Percentiles rank a stretch among this genome's conserved stretches.
phyloP scores from a whole-genome alignment of 306 rosid genomes.

The Vigna unguiculata region DNA sequence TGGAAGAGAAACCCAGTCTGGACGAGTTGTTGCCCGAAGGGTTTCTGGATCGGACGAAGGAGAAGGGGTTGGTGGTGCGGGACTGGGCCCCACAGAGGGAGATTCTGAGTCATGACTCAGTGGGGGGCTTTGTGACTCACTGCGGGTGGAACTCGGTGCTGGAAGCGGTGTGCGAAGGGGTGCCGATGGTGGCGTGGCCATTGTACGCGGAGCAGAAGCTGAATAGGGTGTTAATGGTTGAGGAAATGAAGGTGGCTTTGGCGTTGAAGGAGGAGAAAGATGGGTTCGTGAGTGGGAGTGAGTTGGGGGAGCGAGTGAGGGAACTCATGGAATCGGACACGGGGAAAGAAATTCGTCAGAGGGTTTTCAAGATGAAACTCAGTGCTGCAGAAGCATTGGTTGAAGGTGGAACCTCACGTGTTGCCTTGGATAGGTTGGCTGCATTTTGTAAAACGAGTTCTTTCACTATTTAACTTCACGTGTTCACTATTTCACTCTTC shows the following conservation, averaged over 20 bases:
- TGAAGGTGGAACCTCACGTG: conserved; percentile 36
- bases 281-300: conserved; percentile 50
- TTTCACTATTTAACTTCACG: not conserved
- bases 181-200: conserved; percentile 62
- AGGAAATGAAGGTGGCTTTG: conserved; percentile 62
- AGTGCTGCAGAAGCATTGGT: conserved; percentile 20
- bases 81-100: conserved; percentile 68
- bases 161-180: conserved; percentile 54
- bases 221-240: conserved; percentile 51
- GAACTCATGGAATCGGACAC: conserved; percentile 39
- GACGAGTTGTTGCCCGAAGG: conserved; percentile 58
- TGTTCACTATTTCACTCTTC: too few species aligned
- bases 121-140: conserved; percentile 79
- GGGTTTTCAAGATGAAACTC: conserved; percentile 25
- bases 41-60: conserved; percentile 55
- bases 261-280: conserved; percentile 40
- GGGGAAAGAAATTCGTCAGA: conserved; percentile 39
- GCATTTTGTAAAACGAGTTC: not conserved
- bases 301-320: conserved; percentile 45
- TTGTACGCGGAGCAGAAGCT: conserved; percentile 65
- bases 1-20: conserved; percentile 43
- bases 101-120: conserved; percentile 58
- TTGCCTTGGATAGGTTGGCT: conserved; percentile 18
- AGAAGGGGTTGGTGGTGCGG: conserved; percentile 55
- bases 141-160: too few species aligned